These are phyloP conservation scores for Alternaria sp. DNA, from an alignment of 2,329 filamentous ascomycete genomes.

Conservation along the genomic window DNA sequence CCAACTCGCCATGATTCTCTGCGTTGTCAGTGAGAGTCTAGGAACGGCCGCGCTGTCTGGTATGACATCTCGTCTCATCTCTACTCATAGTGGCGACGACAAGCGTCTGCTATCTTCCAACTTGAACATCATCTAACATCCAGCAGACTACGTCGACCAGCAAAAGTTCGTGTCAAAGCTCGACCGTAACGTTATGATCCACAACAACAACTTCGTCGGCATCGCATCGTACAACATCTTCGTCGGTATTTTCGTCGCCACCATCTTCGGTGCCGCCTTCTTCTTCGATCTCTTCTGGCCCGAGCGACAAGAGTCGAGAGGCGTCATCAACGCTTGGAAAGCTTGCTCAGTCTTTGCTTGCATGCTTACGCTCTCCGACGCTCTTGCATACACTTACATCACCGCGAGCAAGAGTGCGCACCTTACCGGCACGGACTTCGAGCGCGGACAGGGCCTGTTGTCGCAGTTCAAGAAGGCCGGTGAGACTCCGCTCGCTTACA, in stretches of 20 bases:
- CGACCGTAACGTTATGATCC: slow-evolving; percentile 51
- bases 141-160: slow-evolving; percentile 61
- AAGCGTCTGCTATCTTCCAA: background rate
- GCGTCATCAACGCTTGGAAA: slow-evolving; percentile 62
- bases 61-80: slow-evolving; percentile 35
- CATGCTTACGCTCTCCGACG: slow-evolving; percentile 56
- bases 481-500: slow-evolving; percentile 52
- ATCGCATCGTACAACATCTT: slow-evolving; percentile 66
- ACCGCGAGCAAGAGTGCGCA: slow-evolving; percentile 56
- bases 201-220: slow-evolving; percentile 64
- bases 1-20: slow-evolving; percentile 65
- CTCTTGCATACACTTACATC: slow-evolving; percentile 60
- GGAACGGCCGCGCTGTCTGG: slow-evolving; percentile 63
- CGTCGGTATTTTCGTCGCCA: slow-evolving; percentile 63
- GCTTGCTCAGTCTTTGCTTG: slow-evolving; percentile 58
- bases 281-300: slow-evolving; percentile 70
- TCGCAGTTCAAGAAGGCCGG: slow-evolving; percentile 37
- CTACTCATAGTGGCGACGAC: background rate
- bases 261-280: slow-evolving; percentile 65
- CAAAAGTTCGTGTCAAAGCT: slow-evolving; percentile 55
- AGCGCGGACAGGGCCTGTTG: slow-evolving; percentile 42
- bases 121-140: background rate
- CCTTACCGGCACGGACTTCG: slow-evolving; percentile 51
- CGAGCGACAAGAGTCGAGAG: slow-evolving; percentile 57
- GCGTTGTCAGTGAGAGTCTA: slow-evolving; percentile 63